Percentiles rank a stretch among this genome's conserved stretches.
These are phyloP conservation scores for Coemansia sp. DNA, from an alignment of 192 early-diverging fungal genomes.

Conservation along the genomic window DNA sequence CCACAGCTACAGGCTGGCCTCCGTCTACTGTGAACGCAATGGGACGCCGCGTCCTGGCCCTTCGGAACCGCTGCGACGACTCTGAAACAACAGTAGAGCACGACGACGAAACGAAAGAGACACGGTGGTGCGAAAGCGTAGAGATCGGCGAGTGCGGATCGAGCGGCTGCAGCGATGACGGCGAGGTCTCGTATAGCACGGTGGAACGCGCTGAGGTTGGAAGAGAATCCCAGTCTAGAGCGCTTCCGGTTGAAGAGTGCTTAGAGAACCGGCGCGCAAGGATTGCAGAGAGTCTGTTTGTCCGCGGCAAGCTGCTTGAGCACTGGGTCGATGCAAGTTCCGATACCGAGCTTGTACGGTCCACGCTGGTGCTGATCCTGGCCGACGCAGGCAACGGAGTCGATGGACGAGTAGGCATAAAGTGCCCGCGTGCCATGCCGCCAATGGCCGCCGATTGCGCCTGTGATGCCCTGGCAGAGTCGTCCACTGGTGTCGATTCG, in stretches of 20 bases:
- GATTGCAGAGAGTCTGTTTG: conserved; percentile 4
- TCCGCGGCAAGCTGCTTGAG: conserved; percentile 3
- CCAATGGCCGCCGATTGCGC: background rate
- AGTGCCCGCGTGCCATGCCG: background rate
- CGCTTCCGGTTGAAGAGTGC: conserved; percentile 24
- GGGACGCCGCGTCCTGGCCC: conserved; percentile 16
- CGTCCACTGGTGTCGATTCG: conserved; percentile 5
- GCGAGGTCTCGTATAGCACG: conserved; percentile 36
- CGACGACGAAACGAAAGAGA: conserved; percentile 45
- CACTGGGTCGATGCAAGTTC: conserved; percentile 14
- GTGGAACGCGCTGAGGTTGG: conserved; percentile 34
- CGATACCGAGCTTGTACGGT: conserved; percentile 13
- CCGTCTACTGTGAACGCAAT: conserved; percentile 16
- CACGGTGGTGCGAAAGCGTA: conserved; percentile 39
- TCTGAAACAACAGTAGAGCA: conserved; percentile 49
- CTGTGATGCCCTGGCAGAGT: background rate
- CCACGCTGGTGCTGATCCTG: background rate
- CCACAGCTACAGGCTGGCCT: background rate
- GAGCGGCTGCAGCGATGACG: conserved; percentile 6
- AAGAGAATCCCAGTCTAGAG: conserved; percentile 35
- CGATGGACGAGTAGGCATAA: conserved; percentile 8
- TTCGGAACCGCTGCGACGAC: conserved; percentile 12
- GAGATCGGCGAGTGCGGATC: conserved; percentile 31
- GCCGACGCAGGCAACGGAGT: conserved; percentile 3
- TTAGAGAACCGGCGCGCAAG: conserved; percentile 16